Conservation (phyloP, 78 protist species). For the Mastigamoeba balamuthi region DNA sequence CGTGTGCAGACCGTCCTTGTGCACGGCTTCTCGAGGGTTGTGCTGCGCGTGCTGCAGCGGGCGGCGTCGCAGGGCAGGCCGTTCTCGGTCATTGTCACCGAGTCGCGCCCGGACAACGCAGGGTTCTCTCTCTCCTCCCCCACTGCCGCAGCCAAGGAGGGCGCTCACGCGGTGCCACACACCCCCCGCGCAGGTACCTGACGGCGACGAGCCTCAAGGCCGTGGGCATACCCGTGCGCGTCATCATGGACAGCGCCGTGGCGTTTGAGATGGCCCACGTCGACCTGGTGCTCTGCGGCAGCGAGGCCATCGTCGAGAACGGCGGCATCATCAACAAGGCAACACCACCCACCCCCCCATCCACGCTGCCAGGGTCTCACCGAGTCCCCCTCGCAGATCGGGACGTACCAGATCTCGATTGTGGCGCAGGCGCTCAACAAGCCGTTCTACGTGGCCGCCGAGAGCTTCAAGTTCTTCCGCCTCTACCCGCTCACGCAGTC, state of each 20-base stretch:
- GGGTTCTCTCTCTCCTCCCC: slow-evolving; percentile 23
- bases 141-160: too few relatives aligned
- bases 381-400: slow-evolving; percentile 8
- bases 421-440: slow-evolving; percentile 76
- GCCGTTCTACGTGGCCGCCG: slow-evolving; percentile 93
- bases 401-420: slow-evolving; percentile 78
- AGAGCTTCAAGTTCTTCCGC: slow-evolving; percentile 89
- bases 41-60: slow-evolving; percentile 25
- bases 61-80: slow-evolving; percentile 30
- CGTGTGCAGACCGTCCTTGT: slow-evolving; percentile 36
- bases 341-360: neutral
- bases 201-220: slow-evolving; percentile 31
- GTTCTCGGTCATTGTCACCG: slow-evolving; percentile 63
- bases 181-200: neutral
- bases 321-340: slow-evolving; percentile 94
- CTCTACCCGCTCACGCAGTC: slow-evolving; percentile 74
- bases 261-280: slow-evolving; percentile 55
- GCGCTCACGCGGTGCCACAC: neutral
- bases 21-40: slow-evolving; percentile 69
- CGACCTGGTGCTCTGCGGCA: slow-evolving; percentile 89
- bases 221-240: slow-evolving; percentile 59
- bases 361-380: neutral
- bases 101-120: slow-evolving; percentile 51
- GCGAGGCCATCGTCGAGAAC: slow-evolving; percentile 93
- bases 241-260: slow-evolving; percentile 86